Percentiles rank a stretch among this genome's conserved stretches.
These are phyloP conservation scores for Pseudopyricularia javanii DNA, from an alignment of 2,329 filamentous ascomycete species.

Conservation along the genomic window DNA sequence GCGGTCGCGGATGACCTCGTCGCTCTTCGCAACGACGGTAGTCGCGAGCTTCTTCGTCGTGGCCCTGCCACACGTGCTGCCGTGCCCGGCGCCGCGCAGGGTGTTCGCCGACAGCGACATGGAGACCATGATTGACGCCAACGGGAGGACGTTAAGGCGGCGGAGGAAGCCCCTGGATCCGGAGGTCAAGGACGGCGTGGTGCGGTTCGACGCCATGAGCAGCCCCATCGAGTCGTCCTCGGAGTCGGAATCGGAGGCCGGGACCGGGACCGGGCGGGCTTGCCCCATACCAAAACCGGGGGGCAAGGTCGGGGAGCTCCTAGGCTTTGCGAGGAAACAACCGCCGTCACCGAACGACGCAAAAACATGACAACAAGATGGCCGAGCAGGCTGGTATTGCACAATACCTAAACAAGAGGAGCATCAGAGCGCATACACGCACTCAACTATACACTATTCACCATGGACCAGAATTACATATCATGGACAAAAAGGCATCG, in stretches of 20 bases:
- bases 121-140: slow-evolving; percentile 24
- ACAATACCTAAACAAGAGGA: neutral
- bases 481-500: no score
- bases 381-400: neutral
- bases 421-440: neutral
- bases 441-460: no score
- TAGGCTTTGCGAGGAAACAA: slow-evolving; percentile 44
- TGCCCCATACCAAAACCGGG: slow-evolving; percentile 89
- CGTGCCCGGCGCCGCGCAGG: slow-evolving; percentile 72
- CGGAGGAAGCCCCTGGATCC: slow-evolving; percentile 16
- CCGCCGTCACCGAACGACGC: slow-evolving; percentile 8
- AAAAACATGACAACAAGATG: neutral
- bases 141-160: slow-evolving; percentile 31
- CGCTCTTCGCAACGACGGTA: slow-evolving; percentile 88
- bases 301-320: slow-evolving; percentile 40
- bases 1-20: slow-evolving; percentile 82
- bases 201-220: slow-evolving; percentile 29
- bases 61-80: slow-evolving; percentile 76
- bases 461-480: no score
- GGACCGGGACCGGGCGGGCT: slow-evolving; percentile 42
- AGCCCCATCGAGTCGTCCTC: slow-evolving; percentile 11
- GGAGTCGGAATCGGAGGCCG: neutral
- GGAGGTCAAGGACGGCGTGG: slow-evolving; percentile 31
- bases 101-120: slow-evolving; percentile 60
- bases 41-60: slow-evolving; percentile 87